These are phyloP conservation scores for Fallopia convolvulus DNA, from an alignment of 148 eudicot genomes.

Conservation along the genomic window DNA sequence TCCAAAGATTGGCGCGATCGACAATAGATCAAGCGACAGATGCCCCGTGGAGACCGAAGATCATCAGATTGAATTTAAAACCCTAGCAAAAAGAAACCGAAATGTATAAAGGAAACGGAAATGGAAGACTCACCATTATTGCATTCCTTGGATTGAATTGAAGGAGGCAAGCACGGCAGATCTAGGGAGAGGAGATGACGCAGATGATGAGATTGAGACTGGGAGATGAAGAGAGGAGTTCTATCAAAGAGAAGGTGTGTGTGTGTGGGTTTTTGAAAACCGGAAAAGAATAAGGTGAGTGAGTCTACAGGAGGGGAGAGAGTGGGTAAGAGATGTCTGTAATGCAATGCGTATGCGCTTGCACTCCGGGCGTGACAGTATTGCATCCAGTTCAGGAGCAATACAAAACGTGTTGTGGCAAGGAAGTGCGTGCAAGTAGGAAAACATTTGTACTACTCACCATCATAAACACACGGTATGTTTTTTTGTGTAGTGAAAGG, in stretches of 20 bases:
- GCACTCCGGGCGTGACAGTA: not conserved
- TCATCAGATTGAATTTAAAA: not conserved
- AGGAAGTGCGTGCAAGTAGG: too few relatives aligned
- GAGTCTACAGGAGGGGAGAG: not conserved
- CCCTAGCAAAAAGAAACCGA: slow-evolving; percentile 6
- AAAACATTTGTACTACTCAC: too few relatives aligned
- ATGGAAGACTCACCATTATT: slow-evolving; percentile 7
- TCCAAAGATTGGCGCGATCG: not conserved
- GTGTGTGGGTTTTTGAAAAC: not conserved
- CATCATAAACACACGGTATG: too few relatives aligned
- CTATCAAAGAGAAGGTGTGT: not conserved
- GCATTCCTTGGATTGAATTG: slow-evolving; percentile 6
- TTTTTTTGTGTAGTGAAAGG: too few relatives aligned
- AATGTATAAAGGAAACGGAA: not conserved
- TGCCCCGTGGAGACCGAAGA: not conserved
- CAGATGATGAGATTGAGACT: not conserved
- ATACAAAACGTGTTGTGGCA: not conserved
- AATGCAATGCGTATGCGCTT: not conserved
- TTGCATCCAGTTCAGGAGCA: not conserved
- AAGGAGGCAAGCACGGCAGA: not conserved
- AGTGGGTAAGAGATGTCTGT: not conserved
- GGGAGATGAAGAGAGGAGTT: not conserved
- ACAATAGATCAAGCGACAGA: slow-evolving; percentile 6
- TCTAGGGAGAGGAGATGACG: not conserved
- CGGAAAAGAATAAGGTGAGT: not conserved